Conservation (phyloP, 2,329 filamentous ascomycete genomes). For the Colletotrichum orbiculare region DNA sequence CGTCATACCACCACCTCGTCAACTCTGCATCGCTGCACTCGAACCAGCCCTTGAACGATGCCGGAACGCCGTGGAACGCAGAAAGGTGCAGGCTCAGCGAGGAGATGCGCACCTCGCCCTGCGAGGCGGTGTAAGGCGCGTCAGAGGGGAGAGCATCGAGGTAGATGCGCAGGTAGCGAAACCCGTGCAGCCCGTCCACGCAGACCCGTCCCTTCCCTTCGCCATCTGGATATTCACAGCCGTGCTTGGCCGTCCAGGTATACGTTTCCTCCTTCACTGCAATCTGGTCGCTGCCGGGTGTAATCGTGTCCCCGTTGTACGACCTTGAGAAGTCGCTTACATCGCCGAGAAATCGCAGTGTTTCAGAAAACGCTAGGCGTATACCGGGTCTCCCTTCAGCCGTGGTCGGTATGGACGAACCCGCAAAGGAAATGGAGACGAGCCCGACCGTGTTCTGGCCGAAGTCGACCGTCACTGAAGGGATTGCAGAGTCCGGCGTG, state of each 20-base stretch:
- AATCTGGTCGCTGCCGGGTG: slow-evolving; percentile 61
- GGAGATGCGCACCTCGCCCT: slow-evolving; percentile 56
- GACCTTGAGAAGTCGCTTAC: slow-evolving; percentile 62
- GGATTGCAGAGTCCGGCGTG: slow-evolving; percentile 35
- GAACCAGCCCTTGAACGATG: slow-evolving; percentile 63
- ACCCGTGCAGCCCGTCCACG: slow-evolving; percentile 63
- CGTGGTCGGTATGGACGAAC: slow-evolving; percentile 41
- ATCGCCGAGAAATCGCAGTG: slow-evolving; percentile 54
- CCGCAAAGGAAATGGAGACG: slow-evolving; percentile 55
- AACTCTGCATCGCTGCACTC: slow-evolving; percentile 61
- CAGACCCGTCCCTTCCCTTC: slow-evolving; percentile 53
- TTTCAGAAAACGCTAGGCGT: slow-evolving; percentile 61
- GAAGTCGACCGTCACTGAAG: slow-evolving; percentile 60
- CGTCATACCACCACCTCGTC: slow-evolving; percentile 65
- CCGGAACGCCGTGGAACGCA: slow-evolving; percentile 58
- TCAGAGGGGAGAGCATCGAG: slow-evolving; percentile 57
- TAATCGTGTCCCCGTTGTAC: slow-evolving; percentile 52
- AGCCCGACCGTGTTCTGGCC: slow-evolving; percentile 59
- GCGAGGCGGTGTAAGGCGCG: slow-evolving; percentile 54
- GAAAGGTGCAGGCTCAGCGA: slow-evolving; percentile 56
- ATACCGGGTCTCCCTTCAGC: slow-evolving; percentile 50
- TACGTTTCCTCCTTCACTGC: slow-evolving; percentile 55
- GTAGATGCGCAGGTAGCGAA: slow-evolving; percentile 61
- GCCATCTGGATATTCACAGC: slow-evolving; percentile 50
- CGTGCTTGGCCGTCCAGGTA: slow-evolving; percentile 57